phyloP scores from a whole-genome alignment of 768 basidiomycete genomes.

The Hebeloma cylindrosporum region DNA sequence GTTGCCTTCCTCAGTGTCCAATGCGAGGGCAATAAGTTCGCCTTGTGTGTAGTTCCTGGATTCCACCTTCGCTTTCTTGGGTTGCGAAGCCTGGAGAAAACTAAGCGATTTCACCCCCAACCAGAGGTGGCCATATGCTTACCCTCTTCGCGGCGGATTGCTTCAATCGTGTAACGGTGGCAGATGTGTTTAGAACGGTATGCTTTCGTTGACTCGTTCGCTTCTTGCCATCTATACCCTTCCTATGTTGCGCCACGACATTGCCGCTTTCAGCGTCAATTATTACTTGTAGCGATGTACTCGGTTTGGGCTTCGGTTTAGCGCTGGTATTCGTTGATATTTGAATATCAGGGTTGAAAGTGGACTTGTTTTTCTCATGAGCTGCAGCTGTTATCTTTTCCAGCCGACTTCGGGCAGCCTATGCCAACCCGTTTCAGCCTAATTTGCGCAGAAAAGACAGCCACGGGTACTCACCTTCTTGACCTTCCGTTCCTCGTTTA shows the following conservation, averaged over 20 bases:
- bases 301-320: conserved; percentile 31
- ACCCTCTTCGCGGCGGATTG: conserved; percentile 65
- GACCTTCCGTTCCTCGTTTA: conserved; percentile 58
- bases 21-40: conserved; percentile 79
- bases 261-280: conserved; percentile 65
- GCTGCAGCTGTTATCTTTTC: conserved; percentile 68
- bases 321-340: conserved; percentile 28
- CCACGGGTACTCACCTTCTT: conserved; percentile 41
- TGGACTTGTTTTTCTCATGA: conserved; percentile 62
- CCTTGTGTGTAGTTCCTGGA: conserved; percentile 66
- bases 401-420: conserved; percentile 56
- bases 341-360: conserved; percentile 59
- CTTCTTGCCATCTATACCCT: conserved; percentile 31
- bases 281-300: conserved; percentile 53
- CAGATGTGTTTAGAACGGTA: conserved; percentile 71
- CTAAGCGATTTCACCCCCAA: not conserved
- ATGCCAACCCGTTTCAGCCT: not conserved
- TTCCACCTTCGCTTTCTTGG: conserved; percentile 59
- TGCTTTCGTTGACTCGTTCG: conserved; percentile 66
- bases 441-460: not conserved
- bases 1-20: conserved; percentile 88
- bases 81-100: conserved; percentile 49
- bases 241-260: conserved; percentile 37
- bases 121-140: conserved; percentile 8
- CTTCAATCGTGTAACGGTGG: conserved; percentile 63